Evolutionary conservation across 2,329 filamentous ascomycete species (phyloP).

Genomic region (Septoria petroselini): DNA sequence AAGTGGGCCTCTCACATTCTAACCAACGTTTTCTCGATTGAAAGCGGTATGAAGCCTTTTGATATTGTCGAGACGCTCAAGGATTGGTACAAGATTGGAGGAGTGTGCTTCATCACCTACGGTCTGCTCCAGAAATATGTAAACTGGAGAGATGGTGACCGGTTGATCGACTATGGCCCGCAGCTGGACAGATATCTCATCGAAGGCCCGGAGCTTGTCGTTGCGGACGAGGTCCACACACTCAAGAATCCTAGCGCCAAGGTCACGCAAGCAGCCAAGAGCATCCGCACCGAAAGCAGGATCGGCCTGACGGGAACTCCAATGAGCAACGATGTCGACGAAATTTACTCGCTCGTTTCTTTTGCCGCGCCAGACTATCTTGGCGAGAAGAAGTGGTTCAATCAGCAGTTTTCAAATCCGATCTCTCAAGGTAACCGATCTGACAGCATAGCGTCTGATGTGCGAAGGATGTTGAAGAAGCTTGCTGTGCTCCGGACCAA

Average conservation of each 20-base stretch:
- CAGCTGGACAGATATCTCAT: slow-evolving; percentile 52
- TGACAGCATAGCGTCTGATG: slow-evolving; percentile 59
- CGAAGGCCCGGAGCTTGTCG: slow-evolving; percentile 64
- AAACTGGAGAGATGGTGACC: slow-evolving; percentile 52
- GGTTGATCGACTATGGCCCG: slow-evolving; percentile 60
- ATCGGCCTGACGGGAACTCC: slow-evolving; percentile 87
- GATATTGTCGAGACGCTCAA: slow-evolving; percentile 43
- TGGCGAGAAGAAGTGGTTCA: slow-evolving; percentile 66
- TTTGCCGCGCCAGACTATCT: slow-evolving; percentile 82
- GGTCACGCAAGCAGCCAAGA: slow-evolving; percentile 53
- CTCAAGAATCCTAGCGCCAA: slow-evolving; percentile 65
- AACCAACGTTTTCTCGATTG: slow-evolving; percentile 57
- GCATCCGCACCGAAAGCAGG: slow-evolving; percentile 65
- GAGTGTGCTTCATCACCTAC: slow-evolving; percentile 76
- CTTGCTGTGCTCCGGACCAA: slow-evolving; percentile 68
- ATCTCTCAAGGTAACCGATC: slow-evolving; percentile 68
- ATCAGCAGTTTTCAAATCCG: slow-evolving; percentile 64
- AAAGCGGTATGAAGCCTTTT: slow-evolving; percentile 38
- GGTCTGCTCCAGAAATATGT: slow-evolving; percentile 58
- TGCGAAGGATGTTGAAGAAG: slow-evolving; percentile 61
- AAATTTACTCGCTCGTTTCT: slow-evolving; percentile 83
- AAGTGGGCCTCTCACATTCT: slow-evolving; percentile 61
- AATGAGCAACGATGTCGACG: slow-evolving; percentile 75
- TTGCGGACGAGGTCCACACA: slow-evolving; percentile 81
- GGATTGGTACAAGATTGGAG: slow-evolving; percentile 63